Percentiles rank a stretch among this genome's conserved stretches.
Evolutionary conservation across 768 basidiomycete species (phyloP).

Genomic region (Rhodotorula babjevae): DNA sequence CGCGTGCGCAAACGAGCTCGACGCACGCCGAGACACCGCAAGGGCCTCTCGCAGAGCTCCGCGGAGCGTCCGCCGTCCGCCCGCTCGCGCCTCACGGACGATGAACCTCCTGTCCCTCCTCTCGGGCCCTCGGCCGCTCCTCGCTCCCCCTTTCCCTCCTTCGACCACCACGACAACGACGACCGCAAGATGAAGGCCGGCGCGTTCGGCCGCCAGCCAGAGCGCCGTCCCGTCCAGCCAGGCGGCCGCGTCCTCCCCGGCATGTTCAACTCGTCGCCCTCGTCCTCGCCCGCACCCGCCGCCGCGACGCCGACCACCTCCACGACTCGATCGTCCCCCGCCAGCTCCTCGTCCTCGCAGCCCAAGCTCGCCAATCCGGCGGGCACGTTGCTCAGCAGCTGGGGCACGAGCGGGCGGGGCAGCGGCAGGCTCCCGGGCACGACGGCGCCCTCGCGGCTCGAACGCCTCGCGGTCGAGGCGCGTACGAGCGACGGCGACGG

Average conservation of each 20-base stretch:
- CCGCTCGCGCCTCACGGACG: too few species aligned
- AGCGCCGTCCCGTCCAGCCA: constrained; percentile 8
- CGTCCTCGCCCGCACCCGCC: background rate
- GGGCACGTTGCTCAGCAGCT: background rate
- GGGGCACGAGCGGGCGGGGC: background rate
- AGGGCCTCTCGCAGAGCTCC: too few species aligned
- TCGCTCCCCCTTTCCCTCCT: background rate
- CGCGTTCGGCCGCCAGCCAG: background rate
- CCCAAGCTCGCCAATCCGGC: background rate
- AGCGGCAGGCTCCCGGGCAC: background rate
- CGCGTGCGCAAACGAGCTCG: too few species aligned
- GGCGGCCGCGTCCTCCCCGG: constrained; percentile 22
- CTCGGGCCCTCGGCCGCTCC: background rate
- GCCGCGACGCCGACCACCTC: background rate
- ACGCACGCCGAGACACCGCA: too few species aligned
- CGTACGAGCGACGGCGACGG: background rate
- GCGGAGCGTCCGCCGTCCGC: too few species aligned
- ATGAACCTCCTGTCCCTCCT: too few species aligned
- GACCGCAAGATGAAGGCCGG: constrained; percentile 12
- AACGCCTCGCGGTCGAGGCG: background rate
- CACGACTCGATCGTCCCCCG: background rate
- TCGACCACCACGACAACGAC: too few species aligned
- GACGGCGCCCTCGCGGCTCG: background rate
- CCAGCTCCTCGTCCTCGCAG: background rate
- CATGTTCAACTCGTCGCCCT: constrained; percentile 7